phyloP scores from a whole-genome alignment of 257 asterid species.

The Solanum paucissectum region DNA sequence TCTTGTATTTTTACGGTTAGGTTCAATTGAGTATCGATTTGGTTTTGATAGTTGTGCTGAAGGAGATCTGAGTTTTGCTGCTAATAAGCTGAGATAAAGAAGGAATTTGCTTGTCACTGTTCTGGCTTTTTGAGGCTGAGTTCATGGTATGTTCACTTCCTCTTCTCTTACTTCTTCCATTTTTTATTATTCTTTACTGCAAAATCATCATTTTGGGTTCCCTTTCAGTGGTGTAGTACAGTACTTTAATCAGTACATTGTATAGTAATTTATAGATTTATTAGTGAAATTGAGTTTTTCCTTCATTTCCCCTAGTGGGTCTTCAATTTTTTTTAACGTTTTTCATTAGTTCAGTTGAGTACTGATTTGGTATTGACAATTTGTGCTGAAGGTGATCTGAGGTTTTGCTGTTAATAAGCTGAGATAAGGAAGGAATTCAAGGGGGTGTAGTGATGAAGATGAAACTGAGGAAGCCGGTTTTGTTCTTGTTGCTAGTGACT shows the following conservation, averaged over 20 bases:
- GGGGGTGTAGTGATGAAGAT: conserved; percentile 20
- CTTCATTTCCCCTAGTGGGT: background rate
- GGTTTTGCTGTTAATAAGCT: background rate
- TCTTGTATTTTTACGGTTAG: background rate
- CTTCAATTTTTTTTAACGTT: background rate
- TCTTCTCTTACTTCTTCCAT: background rate
- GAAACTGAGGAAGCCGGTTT: conserved; percentile 48
- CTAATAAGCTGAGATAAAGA: background rate
- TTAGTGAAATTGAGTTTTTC: background rate
- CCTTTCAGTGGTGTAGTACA: background rate
- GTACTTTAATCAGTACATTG: background rate
- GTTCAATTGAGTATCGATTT: background rate
- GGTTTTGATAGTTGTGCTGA: background rate
- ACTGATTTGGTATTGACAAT: background rate
- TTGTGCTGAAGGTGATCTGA: background rate
- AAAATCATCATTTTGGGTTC: background rate
- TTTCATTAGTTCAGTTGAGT: background rate
- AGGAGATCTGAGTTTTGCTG: background rate
- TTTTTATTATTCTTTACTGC: no score
- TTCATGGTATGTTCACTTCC: background rate
- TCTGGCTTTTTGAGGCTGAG: background rate
- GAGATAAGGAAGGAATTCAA: background rate
- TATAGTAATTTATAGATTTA: background rate
- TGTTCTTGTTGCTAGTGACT: conserved; percentile 54
- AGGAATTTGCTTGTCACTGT: background rate